Base-by-base conservation (phyloP, 257 asterid species). In the Mentha longifolia region DNA sequence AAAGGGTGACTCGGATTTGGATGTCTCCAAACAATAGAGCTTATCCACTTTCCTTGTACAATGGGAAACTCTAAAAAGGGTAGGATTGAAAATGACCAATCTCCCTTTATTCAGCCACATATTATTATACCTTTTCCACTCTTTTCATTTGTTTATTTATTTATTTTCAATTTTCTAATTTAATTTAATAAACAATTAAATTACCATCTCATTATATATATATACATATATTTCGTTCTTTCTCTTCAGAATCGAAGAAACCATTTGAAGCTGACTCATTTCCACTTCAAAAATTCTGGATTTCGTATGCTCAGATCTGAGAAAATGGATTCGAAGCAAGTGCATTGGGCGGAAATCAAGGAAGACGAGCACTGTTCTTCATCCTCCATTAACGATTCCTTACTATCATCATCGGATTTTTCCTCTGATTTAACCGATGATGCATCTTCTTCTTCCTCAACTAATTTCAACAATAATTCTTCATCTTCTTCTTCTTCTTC, bases 1-100 rank as follows among this genome's bases (percentile, higher is more conserved):
- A 65, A 39, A 51, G 85, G 68, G 72, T 88, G 92, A 88, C 83
- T 84, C 83, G 58, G 90, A 86, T 86, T 65, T 73, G 87, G 92
- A 84, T 84, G 80, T 65, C 74, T 70, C 72, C 83, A 52, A 77
- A 74, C 28, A 68, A 17, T 49, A 46, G 33, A 42, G 49, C 87
- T 84, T 85, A 80, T 80, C 85, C 79, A 33, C 65, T 59, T 57
- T 66, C 30, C 67, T 80, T 28, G 64, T 74, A 45, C 69, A 39
- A 77, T 17, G 70, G 75, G 25, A 22, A 22, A 22, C 25, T 42
- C 50, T 25, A 11, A 22, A 22, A 12, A 6, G 46, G 6, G 42
- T 22, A 1, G 3, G 15, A 37, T 59, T 71, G 62, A 73, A 55
- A 42, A 74, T 72, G 67, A 62, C 79, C 74, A 37, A 59, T 17